These are phyloP conservation scores for Colletotrichum kahawae DNA, from an alignment of 2,329 filamentous ascomycete genomes.

Conservation along the genomic window DNA sequence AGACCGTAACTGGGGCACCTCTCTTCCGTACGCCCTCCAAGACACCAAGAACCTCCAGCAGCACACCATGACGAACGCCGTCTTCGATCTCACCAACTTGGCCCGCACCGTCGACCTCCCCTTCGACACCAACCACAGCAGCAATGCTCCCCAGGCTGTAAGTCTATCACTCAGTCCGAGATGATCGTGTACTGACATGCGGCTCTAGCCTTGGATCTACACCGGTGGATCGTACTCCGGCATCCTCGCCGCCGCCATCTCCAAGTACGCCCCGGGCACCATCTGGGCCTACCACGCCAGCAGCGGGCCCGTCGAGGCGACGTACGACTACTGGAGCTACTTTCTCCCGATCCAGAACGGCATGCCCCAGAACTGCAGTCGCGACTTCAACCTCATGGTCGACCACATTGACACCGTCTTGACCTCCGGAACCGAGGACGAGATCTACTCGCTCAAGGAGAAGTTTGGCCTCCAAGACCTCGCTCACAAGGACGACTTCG, in stretches of 20 bases:
- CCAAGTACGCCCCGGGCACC: constrained; percentile 55
- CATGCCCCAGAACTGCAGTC: constrained; percentile 64
- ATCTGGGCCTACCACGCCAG: constrained; percentile 66
- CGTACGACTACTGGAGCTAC: constrained; percentile 64
- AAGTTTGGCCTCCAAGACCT: constrained; percentile 57
- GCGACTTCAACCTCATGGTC: constrained; percentile 55
- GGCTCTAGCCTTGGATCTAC: constrained; percentile 56
- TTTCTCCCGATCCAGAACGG: constrained; percentile 61
- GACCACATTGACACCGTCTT: constrained; percentile 58
- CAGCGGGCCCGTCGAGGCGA: constrained; percentile 59
- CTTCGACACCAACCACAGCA: constrained; percentile 52
- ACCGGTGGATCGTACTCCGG: constrained; percentile 62
- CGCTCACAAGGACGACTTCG: constrained; percentile 55
- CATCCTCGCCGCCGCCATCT: constrained; percentile 60
- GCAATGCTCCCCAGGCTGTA: constrained; percentile 53
- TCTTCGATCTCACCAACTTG: constrained; percentile 59
- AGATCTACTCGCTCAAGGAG: constrained; percentile 50
- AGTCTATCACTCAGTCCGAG: background rate
- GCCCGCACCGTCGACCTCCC: constrained; percentile 57
- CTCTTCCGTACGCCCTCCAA: constrained; percentile 54
- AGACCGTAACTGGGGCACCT: constrained; percentile 64
- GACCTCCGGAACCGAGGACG: constrained; percentile 43
- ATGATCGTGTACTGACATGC: background rate
- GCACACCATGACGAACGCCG: constrained; percentile 57
- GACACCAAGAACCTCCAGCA: constrained; percentile 59